Evolutionary conservation across 768 basidiomycete species (phyloP).

Genomic region (Lentinus tigrinus): DNA sequence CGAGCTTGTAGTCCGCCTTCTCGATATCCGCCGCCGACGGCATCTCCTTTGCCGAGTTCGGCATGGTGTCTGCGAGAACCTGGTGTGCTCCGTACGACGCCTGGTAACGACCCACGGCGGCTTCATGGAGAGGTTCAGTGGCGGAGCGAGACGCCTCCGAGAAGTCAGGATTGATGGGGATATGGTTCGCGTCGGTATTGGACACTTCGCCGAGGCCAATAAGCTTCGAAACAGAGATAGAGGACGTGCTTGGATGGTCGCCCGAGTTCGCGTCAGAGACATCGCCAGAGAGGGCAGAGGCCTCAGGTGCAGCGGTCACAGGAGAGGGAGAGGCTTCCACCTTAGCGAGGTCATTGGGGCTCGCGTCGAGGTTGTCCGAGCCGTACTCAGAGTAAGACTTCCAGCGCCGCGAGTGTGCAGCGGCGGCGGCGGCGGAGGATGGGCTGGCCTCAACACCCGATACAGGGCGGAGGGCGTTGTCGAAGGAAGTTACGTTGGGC

Average conservation of each 20-base stretch:
- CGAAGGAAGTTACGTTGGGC: constrained; percentile 7
- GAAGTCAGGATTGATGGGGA: background rate
- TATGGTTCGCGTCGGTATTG: background rate
- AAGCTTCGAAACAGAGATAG: background rate
- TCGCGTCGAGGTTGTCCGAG: background rate
- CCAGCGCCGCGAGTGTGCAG: background rate
- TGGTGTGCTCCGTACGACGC: background rate
- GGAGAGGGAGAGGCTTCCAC: background rate
- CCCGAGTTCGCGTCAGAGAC: background rate
- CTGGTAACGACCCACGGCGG: constrained; percentile 3
- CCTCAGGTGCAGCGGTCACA: background rate
- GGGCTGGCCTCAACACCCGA: constrained; percentile 4
- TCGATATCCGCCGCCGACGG: background rate
- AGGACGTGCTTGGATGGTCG: background rate
- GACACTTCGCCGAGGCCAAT: background rate
- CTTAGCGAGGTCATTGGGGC: background rate
- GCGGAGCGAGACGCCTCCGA: background rate
- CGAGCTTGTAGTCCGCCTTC: background rate
- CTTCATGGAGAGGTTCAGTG: background rate
- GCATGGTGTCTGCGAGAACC: background rate
- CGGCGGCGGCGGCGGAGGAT: background rate
- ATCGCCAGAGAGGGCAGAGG: background rate
- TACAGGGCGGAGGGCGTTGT: background rate
- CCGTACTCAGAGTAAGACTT: constrained; percentile 5
- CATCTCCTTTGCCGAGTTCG: background rate